Evolutionary conservation across 2,329 filamentous ascomycete species (phyloP), one percentile per base, ranked within the genome.

Genomic region (Kalaharituber pfeilii): DNA sequence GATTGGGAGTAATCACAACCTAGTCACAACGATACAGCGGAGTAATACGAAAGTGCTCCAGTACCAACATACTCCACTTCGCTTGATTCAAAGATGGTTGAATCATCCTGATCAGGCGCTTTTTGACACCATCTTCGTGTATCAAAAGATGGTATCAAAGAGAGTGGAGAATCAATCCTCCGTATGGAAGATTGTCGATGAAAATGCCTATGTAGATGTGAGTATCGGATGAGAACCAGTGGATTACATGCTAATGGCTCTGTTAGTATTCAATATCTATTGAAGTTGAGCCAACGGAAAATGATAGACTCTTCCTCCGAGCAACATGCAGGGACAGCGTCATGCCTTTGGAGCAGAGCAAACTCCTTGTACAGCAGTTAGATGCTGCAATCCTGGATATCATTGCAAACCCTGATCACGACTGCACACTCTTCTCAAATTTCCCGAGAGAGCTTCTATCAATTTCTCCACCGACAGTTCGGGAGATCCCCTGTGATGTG

Each of bases 41-140:
- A 77, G 77, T 49, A 88, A 84, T 63, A 73, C 76, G 0, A 68
- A 72, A 3, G 69, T 87, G 1, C 75, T 82, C 49, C 79, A 79
- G 56, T 72, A 86, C 63, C 85, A 91, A 59, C 81, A 82, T 61
- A 78, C 78, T 0, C 78, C 86, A 0, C 70, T 94, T 5, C 72
- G 75, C 2, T 76, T 78, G 27, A 81, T 94, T 8, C 85, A 93
- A 62, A 78, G 75, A 50, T 82, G 81, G 74, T 73, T 85, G 18
- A 80, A 80, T 0, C 73, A 77, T 55, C 71, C 80, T 0, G 77
- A 81, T 24, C 74, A 77, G 5, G 70, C 75, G 0, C 71, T 91
- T 0, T 94, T 95, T 61, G 87, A 95, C 64, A 89, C 86, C 0
- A 72, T 95, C 1, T 78, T 95, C 56, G 82, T 86, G 0, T 89